phyloP scores from a whole-genome alignment of 352 stramenopile genomes.

The Phytophthora agathidicida region DNA sequence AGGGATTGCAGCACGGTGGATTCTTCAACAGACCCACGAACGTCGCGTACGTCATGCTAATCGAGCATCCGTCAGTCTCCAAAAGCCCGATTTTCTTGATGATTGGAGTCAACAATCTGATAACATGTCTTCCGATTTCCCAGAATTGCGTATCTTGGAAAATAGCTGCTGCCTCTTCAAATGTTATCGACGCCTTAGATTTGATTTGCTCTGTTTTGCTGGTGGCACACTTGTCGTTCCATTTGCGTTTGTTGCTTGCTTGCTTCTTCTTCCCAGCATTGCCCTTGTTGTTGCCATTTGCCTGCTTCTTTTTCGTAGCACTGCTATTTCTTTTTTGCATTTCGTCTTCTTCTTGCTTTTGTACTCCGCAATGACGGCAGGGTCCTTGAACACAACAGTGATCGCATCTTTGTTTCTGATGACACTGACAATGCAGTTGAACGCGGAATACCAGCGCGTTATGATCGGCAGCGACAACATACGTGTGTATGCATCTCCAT shows the following conservation, averaged over 20 bases:
- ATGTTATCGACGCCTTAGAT: not conserved
- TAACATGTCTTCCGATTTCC: not conserved
- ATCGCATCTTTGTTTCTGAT: slow-evolving; percentile 10
- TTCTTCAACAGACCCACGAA: slow-evolving; percentile 9
- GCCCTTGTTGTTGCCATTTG: too few relatives aligned
- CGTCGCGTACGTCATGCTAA: not conserved
- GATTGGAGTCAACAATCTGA: slow-evolving; percentile 7
- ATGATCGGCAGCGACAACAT: not conserved
- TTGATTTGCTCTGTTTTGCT: not conserved
- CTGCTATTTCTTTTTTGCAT: slow-evolving; percentile 5
- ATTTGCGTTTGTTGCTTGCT: too few relatives aligned
- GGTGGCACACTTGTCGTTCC: too few relatives aligned
- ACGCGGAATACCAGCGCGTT: slow-evolving; percentile 4
- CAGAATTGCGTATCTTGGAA: not conserved
- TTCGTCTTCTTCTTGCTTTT: not conserved
- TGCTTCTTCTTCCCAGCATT: too few relatives aligned
- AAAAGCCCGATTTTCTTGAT: slow-evolving; percentile 6
- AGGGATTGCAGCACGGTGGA: not conserved
- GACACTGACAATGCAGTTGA: slow-evolving; percentile 6
- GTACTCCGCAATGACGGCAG: slow-evolving; percentile 1
- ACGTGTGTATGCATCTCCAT: not conserved
- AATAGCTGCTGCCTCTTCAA: too few relatives aligned
- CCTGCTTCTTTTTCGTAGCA: not conserved
- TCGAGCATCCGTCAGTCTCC: not conserved
- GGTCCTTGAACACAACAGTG: not conserved